These are phyloP conservation scores for Lenwebbia sp. DNA, from an alignment of 345 rosid genomes.

Conservation along the genomic window DNA sequence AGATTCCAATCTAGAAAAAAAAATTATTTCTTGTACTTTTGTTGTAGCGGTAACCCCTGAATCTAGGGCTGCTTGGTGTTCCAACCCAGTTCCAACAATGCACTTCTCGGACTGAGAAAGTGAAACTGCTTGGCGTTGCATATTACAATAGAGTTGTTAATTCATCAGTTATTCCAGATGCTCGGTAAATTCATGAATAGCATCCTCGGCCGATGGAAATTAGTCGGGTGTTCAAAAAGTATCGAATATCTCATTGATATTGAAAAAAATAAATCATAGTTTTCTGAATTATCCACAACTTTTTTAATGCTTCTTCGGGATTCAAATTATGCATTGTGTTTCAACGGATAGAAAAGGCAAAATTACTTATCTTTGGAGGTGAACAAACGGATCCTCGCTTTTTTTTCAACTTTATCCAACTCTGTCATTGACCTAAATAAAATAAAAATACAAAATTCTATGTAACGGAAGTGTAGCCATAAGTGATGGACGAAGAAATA, in stretches of 20 bases:
- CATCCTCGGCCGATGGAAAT: too few species aligned
- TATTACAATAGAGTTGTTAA: too few species aligned
- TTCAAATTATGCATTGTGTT: background rate
- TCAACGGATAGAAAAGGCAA: background rate
- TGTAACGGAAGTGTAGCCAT: background rate
- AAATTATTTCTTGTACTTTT: too few species aligned
- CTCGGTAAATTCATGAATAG: too few species aligned
- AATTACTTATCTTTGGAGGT: background rate
- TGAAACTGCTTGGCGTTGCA: too few species aligned
- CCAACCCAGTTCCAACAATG: too few species aligned
- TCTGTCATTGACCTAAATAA: background rate
- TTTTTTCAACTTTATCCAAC: background rate
- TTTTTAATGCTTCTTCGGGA: background rate
- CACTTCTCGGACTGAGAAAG: too few species aligned
- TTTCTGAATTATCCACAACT: background rate
- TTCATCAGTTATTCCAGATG: too few species aligned
- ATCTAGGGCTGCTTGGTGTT: too few species aligned
- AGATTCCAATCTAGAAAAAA: too few species aligned
- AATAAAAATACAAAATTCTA: background rate
- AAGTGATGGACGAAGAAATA: background rate
- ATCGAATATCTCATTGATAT: background rate
- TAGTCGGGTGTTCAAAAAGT: background rate
- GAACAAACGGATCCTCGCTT: background rate
- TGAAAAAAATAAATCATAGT: background rate
- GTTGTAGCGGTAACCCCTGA: too few species aligned